Conservation (phyloP, 768 basidiomycete genomes). For the Paxillus ammoniavirescens region DNA sequence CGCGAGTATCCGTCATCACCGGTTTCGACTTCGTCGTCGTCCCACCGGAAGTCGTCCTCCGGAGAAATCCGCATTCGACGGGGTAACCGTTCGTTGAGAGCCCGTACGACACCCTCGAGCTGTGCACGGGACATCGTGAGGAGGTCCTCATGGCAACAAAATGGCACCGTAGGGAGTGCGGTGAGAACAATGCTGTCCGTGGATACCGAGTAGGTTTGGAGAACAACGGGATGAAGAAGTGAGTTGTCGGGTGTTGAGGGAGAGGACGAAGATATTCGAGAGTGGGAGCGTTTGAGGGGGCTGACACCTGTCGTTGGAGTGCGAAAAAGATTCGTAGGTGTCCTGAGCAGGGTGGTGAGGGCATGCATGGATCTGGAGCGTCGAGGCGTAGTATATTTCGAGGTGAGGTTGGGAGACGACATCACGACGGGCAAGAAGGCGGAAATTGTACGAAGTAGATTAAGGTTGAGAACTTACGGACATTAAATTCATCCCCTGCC, state of each 20-base stretch:
- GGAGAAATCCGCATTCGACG: slow-evolving; percentile 47
- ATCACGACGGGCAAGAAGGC: slow-evolving; percentile 1
- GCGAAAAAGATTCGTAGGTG: slow-evolving; percentile 18
- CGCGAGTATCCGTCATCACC: slow-evolving; percentile 15
- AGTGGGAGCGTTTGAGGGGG: slow-evolving; percentile 21
- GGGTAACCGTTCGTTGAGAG: slow-evolving; percentile 60
- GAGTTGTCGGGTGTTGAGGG: slow-evolving; percentile 8
- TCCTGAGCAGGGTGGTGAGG: slow-evolving; percentile 21
- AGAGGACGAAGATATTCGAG: slow-evolving; percentile 8
- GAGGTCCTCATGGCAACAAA: slow-evolving; percentile 75
- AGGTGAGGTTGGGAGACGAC: background rate
- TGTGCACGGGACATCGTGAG: slow-evolving; percentile 56
- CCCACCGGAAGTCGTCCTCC: slow-evolving; percentile 25
- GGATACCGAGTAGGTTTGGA: slow-evolving; percentile 53
- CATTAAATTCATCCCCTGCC: background rate
- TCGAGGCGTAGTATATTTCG: slow-evolving; percentile 7
- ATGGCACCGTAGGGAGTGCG: slow-evolving; percentile 54
- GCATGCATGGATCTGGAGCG: slow-evolving; percentile 12
- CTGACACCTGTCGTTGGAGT: slow-evolving; percentile 14
- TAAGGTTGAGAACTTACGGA: background rate
- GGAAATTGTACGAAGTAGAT: background rate
- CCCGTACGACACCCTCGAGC: slow-evolving; percentile 50
- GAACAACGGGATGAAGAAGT: slow-evolving; percentile 43
- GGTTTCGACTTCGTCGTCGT: background rate
- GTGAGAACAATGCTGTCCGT: slow-evolving; percentile 63